A percentile compares a stretch with the other conserved stretches of the same genome.
phyloP scores from a whole-genome alignment of 1,284 basidiomycete genomes.

The Leccinum fallax region DNA sequence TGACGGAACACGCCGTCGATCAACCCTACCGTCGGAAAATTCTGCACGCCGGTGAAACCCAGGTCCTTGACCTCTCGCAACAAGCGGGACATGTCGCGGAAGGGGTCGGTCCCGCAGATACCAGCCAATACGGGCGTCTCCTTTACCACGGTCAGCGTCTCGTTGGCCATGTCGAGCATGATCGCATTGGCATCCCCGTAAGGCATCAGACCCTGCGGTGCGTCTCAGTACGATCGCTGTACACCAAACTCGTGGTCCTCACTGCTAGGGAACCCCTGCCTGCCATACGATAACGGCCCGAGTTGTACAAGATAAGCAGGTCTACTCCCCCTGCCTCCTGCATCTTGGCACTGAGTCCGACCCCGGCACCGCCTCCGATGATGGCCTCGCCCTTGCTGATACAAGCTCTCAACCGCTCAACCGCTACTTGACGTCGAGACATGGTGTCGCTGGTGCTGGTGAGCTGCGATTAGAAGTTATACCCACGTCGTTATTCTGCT shows the following conservation, averaged over 20 bases:
- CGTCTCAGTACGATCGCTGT: conserved; percentile 1
- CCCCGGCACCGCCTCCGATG: background rate
- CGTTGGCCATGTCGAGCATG: conserved; percentile 35
- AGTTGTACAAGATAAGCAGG: conserved; percentile 35
- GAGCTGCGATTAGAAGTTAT: too few relatives aligned
- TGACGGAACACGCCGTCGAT: conserved; percentile 36
- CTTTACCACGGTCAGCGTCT: conserved; percentile 20
- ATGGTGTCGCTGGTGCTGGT: too few relatives aligned
- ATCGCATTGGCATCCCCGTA: conserved; percentile 37
- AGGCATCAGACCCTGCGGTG: conserved; percentile 32
- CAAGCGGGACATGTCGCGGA: conserved; percentile 28
- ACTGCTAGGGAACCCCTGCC: conserved; percentile 13
- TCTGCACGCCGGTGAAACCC: conserved; percentile 1
- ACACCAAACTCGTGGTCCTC: conserved; percentile 3
- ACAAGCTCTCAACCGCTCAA: too few relatives aligned
- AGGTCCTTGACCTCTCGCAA: conserved; percentile 17
- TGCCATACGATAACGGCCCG: conserved; percentile 29
- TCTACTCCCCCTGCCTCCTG: conserved; percentile 36
- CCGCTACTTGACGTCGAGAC: too few relatives aligned
- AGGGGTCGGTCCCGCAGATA: conserved; percentile 14
- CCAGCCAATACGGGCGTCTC: too few relatives aligned
- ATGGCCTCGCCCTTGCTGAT: too few relatives aligned
- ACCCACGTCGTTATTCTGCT: too few relatives aligned
- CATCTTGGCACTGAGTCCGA: conserved; percentile 34
- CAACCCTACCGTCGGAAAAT: conserved; percentile 35